Conservation (phyloP, 768 basidiomycete species). For the Hirschioporus abietinus region DNA sequence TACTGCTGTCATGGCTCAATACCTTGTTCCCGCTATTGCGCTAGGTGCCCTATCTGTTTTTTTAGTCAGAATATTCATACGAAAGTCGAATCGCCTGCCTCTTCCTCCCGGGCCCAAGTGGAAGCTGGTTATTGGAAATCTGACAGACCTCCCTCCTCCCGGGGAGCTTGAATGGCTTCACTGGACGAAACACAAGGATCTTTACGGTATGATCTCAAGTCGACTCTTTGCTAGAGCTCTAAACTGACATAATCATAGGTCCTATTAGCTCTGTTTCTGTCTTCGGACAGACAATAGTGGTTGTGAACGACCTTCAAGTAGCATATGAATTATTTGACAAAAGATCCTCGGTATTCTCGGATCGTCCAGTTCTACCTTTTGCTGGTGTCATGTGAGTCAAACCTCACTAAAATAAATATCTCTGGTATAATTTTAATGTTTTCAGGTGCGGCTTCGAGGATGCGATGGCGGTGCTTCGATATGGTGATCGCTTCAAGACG, state of each 20-base stretch:
- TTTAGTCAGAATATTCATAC: background rate
- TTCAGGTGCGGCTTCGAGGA: background rate
- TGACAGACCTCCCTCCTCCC: conserved; percentile 46
- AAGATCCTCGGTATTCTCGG: conserved; percentile 66
- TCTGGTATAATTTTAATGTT: background rate
- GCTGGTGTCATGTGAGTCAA: conserved; percentile 57
- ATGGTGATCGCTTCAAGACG: no score
- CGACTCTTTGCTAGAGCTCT: no score
- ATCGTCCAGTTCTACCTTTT: conserved; percentile 69
- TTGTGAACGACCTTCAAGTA: conserved; percentile 57
- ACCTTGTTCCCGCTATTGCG: background rate
- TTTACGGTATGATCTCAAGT: background rate
- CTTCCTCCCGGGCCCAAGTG: conserved; percentile 68
- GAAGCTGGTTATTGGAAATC: conserved; percentile 59
- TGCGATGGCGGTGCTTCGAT: no score
- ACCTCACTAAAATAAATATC: background rate
- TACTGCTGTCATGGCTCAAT: background rate
- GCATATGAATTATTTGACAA: conserved; percentile 64
- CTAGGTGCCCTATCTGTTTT: background rate
- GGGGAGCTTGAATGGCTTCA: conserved; percentile 58
- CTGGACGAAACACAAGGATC: conserved; percentile 45
- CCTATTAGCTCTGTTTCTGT: conserved; percentile 37
- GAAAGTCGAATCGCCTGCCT: conserved; percentile 19
- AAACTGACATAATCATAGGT: background rate
- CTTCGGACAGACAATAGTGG: conserved; percentile 61